Conservation (phyloP, 169 alveolate genomes). For the Eimeria acervulina region DNA sequence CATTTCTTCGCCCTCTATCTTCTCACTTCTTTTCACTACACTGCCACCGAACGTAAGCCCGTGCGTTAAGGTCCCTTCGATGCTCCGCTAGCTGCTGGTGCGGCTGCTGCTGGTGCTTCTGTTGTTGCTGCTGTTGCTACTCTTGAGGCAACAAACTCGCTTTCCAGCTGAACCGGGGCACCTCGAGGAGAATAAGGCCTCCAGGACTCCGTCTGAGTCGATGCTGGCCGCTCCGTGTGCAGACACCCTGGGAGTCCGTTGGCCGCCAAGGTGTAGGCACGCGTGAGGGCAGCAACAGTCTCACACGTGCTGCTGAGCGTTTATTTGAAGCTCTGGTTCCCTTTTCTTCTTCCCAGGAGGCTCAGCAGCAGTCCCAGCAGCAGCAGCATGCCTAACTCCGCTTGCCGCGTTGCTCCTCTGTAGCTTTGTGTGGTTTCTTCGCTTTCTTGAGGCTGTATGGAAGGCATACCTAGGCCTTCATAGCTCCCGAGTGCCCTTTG, state of each 20-base stretch:
- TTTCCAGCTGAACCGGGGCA: neutral
- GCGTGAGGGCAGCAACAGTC: neutral
- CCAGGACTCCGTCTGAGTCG: neutral
- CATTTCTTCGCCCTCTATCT: neutral
- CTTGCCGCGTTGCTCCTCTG: neutral
- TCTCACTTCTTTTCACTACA: neutral
- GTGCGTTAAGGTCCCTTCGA: constrained; percentile 22
- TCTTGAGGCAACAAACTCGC: neutral
- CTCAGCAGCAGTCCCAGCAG: neutral
- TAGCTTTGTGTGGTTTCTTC: neutral
- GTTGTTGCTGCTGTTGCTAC: neutral
- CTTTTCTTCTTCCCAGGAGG: neutral
- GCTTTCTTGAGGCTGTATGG: neutral
- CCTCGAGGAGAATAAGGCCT: neutral
- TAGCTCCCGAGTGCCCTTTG: neutral
- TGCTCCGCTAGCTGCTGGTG: constrained; percentile 24
- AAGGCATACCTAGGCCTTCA: neutral
- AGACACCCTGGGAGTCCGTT: neutral
- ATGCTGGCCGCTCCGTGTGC: constrained; percentile 13
- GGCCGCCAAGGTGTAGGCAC: constrained; percentile 12
- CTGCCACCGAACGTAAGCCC: neutral
- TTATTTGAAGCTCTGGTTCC: neutral
- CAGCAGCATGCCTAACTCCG: neutral
- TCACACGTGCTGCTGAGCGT: neutral
- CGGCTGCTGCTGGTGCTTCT: neutral